Evolutionary conservation across 352 stramenopile genomes (phyloP), one percentile per base, ranked within the genome.

Genomic region (Phytopythium ostracodes): DNA sequence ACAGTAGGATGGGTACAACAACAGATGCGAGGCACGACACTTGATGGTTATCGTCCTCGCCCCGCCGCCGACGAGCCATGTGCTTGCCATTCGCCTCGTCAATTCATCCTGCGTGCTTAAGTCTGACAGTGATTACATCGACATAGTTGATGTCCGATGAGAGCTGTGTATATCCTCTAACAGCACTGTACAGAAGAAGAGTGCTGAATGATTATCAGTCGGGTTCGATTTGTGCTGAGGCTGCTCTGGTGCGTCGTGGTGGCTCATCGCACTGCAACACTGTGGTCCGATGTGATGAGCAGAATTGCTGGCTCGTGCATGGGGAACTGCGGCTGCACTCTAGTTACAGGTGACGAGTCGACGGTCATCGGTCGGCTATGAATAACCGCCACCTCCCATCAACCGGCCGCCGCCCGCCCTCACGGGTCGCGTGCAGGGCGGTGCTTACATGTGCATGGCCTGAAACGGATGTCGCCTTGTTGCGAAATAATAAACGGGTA

Each of bases 1-100:
- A 15, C 6, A 0, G 10, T 15, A 2, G 42, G 42, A 49, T 49
- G 42, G 42, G 42, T 49, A 49, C 42, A 49, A 11, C n/a, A 51
- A 31, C 44, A 51, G 44, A 51, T 51, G 44, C 44, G 44, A 27
- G 40, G 44, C 44, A 51, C 44, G 44, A 51, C 44, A 51, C 44
- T 31, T 31, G 44, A 31, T 31, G 44, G 44, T 51, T 22, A 31
- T 51, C 44, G 44, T 51, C 44, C 22, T 51, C 44, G n/a, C 42
- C 42, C 18, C 8, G 22, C 44, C 0, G 22, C 44, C 20, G 12
- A 7, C 22, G 44, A 9, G 44, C 44, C 44, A 51, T 18, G 11
- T 51, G 44, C 44, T 31, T 51, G 44, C 44, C n/a, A 10, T 14
- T 18, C 44, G 44, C 9, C 44, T 31, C n/a, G 44, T 51, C 44